These are phyloP conservation scores for Mortierella claussenii DNA, from an alignment of 192 early-diverging fungal species.

Conservation along the genomic window DNA sequence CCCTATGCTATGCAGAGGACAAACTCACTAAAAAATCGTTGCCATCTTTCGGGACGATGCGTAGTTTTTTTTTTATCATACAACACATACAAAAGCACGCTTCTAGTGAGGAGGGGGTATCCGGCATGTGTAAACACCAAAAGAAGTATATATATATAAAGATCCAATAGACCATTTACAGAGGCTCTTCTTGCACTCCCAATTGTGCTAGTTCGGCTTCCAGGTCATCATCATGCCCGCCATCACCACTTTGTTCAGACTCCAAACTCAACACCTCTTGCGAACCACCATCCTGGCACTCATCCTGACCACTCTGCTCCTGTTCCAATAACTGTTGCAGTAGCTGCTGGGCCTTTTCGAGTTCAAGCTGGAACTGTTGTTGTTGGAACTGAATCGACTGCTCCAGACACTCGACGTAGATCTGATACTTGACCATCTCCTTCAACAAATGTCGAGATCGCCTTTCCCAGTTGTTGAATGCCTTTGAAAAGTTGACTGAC, in stretches of 20 bases:
- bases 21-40: too few relatives aligned
- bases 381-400: slow-evolving; percentile 56
- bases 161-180: too few relatives aligned
- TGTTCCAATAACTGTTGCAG: neutral
- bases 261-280: neutral
- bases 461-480: slow-evolving; percentile 83
- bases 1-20: too few relatives aligned
- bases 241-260: neutral
- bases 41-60: too few relatives aligned
- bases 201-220: neutral
- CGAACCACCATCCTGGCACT: neutral
- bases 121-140: too few relatives aligned
- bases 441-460: slow-evolving; percentile 80
- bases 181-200: slow-evolving; percentile 3
- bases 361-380: neutral
- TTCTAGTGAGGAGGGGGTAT: too few relatives aligned
- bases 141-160: too few relatives aligned
- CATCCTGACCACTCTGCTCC: neutral
- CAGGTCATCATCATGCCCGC: neutral
- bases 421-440: slow-evolving; percentile 87
- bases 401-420: slow-evolving; percentile 79
- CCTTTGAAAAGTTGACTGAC: slow-evolving; percentile 69
- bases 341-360: neutral
- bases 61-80: too few relatives aligned
- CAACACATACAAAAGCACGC: too few relatives aligned